Evolutionary conservation across 148 eudicot genomes (phyloP), one percentile per base, ranked within the genome.

Genomic region (Dianthus caryophyllus): DNA sequence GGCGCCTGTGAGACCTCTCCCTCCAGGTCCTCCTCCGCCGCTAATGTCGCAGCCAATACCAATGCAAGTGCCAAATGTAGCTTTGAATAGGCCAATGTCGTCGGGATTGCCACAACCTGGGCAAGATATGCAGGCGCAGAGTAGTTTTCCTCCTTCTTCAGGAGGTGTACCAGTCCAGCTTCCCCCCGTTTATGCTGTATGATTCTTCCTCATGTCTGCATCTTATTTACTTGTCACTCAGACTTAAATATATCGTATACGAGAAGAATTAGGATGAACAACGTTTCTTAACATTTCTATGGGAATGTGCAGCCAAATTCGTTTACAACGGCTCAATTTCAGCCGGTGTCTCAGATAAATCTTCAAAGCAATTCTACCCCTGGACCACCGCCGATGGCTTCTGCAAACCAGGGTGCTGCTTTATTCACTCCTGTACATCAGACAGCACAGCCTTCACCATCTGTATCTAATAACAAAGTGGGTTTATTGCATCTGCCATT

Each of bases 111-210:
- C 80, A 41, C 89, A 76, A 70, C 78, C 87, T 48, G 79, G 66
- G 67, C 93, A 85, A 76, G 81, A 68, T 80, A 30, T 75, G 84
- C 96, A 75, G 79, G 71, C 62, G 48, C 66, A 86, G 21, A 84
- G 66, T 66, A 76, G 49, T 70, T 89, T 77, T 81, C 68, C 78
- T 49, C 81, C 89, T 54, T 76, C 61, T 33, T 78, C 82, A 31
- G 82, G 82, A 56, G 84, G 83, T 52, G 82, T 81, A 43, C 76
- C 85, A 65, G 68, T 77, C 73, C 66, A 84, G 76, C 79, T 38
- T 39, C 71, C 85, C 56, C 66, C 89, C 46, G 62, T 85, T 47
- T 88, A 83, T 74, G 78, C 76, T 59, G 98, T 94, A 84, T 82
- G 84, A 64, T 46, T 64, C 53, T 76, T 9, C 49, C 60, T 25